Evolutionary conservation across 345 rosid genomes (phyloP).

Genomic region (Stellera chamaejasme): DNA sequence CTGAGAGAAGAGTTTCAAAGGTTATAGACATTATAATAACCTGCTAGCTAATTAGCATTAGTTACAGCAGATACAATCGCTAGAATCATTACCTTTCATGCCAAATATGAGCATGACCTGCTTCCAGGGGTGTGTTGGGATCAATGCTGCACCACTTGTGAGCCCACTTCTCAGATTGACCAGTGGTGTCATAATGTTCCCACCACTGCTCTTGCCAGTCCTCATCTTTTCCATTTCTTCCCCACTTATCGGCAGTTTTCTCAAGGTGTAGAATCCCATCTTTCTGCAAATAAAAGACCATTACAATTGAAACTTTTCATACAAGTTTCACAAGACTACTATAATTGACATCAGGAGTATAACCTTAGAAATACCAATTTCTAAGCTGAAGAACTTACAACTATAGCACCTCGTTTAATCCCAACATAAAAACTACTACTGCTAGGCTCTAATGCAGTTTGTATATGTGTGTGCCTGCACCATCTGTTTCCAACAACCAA

Average conservation of each 20-base stretch:
- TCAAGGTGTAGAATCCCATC: constrained; percentile 68
- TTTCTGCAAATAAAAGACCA: constrained; percentile 31
- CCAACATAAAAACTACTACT: too few relatives aligned
- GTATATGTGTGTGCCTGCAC: too few relatives aligned
- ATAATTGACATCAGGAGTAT: too few relatives aligned
- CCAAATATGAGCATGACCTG: constrained; percentile 97
- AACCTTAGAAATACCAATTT: too few relatives aligned
- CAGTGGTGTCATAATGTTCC: constrained; percentile 84
- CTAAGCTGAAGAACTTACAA: too few relatives aligned
- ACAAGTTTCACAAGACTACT: neutral
- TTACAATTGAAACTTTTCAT: neutral
- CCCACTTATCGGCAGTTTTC: constrained; percentile 98
- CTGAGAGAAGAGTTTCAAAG: neutral
- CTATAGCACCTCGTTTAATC: too few relatives aligned
- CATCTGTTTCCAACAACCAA: too few relatives aligned
- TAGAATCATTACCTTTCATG: constrained; percentile 65
- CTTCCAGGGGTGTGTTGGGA: constrained; percentile 65
- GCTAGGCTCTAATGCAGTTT: too few relatives aligned
- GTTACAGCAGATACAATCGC: too few relatives aligned
- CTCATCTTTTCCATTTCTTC: constrained; percentile 73
- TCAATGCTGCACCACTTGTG: constrained; percentile 95
- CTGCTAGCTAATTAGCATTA: neutral
- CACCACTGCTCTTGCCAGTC: constrained; percentile 98
- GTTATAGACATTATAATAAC: neutral
- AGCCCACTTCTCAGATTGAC: constrained; percentile 90